Percentiles rank a stretch among this genome's conserved stretches.
Evolutionary conservation across 352 stramenopile genomes (phyloP).

Genomic region (Globisporangium echinulatum): DNA sequence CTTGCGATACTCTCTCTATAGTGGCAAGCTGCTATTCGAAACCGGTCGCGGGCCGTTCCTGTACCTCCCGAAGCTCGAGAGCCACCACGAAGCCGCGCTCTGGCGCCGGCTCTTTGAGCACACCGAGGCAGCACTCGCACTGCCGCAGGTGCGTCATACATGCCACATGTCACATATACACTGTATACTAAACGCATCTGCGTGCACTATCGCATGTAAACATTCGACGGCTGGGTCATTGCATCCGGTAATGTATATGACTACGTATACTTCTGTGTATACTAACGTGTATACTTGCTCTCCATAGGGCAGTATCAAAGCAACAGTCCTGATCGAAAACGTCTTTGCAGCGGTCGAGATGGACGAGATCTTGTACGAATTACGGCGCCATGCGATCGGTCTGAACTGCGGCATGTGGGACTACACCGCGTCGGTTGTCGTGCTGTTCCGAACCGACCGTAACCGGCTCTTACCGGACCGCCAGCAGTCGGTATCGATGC

Average conservation of each 20-base stretch:
- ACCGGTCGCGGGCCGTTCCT: slow-evolving; percentile 87
- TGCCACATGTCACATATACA: too few species aligned
- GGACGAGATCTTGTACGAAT: slow-evolving; percentile 95
- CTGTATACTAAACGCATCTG: too few species aligned
- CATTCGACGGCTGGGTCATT: too few species aligned
- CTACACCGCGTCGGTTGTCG: slow-evolving; percentile 96
- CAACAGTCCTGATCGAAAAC: slow-evolving; percentile 94
- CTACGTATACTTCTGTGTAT: not conserved
- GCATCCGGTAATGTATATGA: not conserved
- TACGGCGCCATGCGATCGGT: slow-evolving; percentile 91
- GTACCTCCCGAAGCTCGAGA: slow-evolving; percentile 95
- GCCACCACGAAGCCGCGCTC: slow-evolving; percentile 90
- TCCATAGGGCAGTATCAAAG: slow-evolving; percentile 66
- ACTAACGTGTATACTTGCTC: not conserved
- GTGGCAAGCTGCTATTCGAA: slow-evolving; percentile 65
- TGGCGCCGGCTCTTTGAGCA: slow-evolving; percentile 94
- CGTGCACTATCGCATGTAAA: too few species aligned
- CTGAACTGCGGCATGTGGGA: slow-evolving; percentile 98
- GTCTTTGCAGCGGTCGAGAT: slow-evolving; percentile 96
- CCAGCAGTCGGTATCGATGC: slow-evolving; percentile 69
- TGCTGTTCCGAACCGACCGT: slow-evolving; percentile 82
- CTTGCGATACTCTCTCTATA: slow-evolving; percentile 7
- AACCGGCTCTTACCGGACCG: slow-evolving; percentile 91
- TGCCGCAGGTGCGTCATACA: slow-evolving; percentile 72
- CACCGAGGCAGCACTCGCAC: slow-evolving; percentile 80